These are phyloP conservation scores for Linanthus parryae DNA, from an alignment of 148 eudicot species.

Conservation along the genomic window DNA sequence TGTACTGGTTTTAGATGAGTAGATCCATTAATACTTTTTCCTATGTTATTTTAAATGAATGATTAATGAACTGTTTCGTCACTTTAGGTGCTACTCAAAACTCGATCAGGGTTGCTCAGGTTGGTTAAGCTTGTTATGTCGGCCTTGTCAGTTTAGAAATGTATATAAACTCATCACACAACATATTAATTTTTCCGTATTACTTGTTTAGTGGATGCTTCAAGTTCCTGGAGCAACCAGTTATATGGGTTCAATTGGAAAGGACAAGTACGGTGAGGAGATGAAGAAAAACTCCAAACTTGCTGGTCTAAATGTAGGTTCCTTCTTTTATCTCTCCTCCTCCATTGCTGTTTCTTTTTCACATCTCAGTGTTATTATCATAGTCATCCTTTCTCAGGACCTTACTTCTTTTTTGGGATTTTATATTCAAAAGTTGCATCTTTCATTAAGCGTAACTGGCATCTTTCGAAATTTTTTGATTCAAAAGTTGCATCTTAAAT, in stretches of 20 bases:
- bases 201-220: constrained; percentile 74
- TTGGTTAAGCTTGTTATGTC: constrained; percentile 14
- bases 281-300: constrained; percentile 66
- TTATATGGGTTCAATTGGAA: constrained; percentile 91
- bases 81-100: constrained; percentile 90
- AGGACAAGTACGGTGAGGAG: constrained; percentile 95
- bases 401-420: too few species aligned
- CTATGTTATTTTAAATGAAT: background rate
- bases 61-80: background rate
- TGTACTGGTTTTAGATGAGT: background rate
- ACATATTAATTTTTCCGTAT: constrained; percentile 7
- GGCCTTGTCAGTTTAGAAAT: too few species aligned
- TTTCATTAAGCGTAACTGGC: background rate
- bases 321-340: background rate
- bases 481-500: background rate
- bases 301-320: constrained; percentile 78
- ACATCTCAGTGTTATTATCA: too few species aligned
- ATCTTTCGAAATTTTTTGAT: background rate
- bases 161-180: background rate
- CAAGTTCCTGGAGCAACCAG: constrained; percentile 90
- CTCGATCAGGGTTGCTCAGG: constrained; percentile 95
- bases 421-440: too few species aligned
- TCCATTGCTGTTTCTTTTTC: background rate
- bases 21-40: background rate
- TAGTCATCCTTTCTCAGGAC: too few species aligned